phyloP scores from a whole-genome alignment of 257 asterid species.

The Solanum arcanum region DNA sequence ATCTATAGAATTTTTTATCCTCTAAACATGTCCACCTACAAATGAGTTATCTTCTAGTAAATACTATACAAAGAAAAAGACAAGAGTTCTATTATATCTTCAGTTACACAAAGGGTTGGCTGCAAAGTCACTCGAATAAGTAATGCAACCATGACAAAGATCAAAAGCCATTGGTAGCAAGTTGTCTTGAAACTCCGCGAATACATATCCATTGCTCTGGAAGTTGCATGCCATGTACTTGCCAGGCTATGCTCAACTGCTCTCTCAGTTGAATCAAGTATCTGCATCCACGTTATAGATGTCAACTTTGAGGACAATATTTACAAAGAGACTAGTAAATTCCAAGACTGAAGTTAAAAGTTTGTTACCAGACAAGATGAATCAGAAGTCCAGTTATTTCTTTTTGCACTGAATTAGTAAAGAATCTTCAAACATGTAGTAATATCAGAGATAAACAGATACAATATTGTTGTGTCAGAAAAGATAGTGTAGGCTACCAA shows the following conservation, averaged over 20 bases:
- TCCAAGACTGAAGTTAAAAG: not conserved
- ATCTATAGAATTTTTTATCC: not conserved
- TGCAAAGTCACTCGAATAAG: conserved; percentile 67
- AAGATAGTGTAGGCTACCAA: not conserved
- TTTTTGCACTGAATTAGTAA: not conserved
- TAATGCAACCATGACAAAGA: conserved; percentile 70
- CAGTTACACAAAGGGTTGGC: not conserved
- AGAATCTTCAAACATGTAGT: not conserved
- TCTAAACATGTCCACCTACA: conserved; percentile 19
- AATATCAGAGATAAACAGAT: not conserved
- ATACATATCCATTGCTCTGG: conserved; percentile 54
- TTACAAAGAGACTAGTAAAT: not conserved
- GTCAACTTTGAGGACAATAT: not conserved
- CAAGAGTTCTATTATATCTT: not conserved
- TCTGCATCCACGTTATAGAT: conserved; percentile 23
- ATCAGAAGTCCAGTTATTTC: not conserved
- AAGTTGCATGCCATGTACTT: conserved; percentile 67
- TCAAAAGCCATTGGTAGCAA: conserved; percentile 66
- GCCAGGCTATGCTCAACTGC: conserved; percentile 90
- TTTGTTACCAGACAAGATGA: not conserved
- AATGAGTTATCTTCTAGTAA: conserved; percentile 2
- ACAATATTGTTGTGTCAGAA: not conserved
- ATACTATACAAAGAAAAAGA: not conserved
- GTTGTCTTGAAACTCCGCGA: conserved; percentile 60
- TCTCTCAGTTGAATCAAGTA: conserved; percentile 79